These are phyloP conservation scores for Luzula sylvatica DNA, from an alignment of 176 grass and related monocot species.

Conservation along the genomic window DNA sequence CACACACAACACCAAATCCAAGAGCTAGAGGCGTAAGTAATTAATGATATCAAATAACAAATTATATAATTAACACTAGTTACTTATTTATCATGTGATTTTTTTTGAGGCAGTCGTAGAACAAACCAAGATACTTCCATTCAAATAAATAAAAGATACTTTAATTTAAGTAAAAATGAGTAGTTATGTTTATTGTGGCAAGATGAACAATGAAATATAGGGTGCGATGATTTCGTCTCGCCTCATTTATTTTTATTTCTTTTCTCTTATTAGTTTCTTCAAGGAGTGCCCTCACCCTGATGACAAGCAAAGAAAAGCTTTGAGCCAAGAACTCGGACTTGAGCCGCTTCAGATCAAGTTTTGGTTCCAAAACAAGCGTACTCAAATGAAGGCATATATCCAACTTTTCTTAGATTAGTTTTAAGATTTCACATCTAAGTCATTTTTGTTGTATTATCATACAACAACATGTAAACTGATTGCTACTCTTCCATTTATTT, in stretches of 20 bases:
- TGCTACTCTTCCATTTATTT: background rate
- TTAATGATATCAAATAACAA: background rate
- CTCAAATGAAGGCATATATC: constrained; percentile 95
- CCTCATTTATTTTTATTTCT: background rate
- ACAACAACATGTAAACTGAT: background rate
- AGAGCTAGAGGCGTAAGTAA: constrained; percentile 58
- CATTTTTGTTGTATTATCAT: constrained; percentile 3
- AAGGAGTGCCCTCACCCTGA: constrained; percentile 93
- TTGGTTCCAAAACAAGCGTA: constrained; percentile 99
- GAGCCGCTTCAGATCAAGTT: constrained; percentile 96
- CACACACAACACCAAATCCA: constrained; percentile 96
- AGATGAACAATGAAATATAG: background rate
- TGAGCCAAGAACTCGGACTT: constrained; percentile 60
- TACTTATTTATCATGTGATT: too few relatives aligned
- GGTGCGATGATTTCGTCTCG: background rate
- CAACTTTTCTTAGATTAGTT: background rate
- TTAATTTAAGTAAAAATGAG: background rate
- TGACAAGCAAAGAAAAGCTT: constrained; percentile 85
- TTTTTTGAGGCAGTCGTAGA: too few relatives aligned
- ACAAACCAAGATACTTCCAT: background rate
- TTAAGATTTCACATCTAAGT: background rate
- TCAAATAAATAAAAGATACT: background rate
- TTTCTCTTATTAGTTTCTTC: constrained; percentile 54
- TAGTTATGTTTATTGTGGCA: background rate
- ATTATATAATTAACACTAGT: too few relatives aligned